Percentiles rank a stretch among this genome's conserved stretches.
phyloP scores from a whole-genome alignment of 2,329 filamentous ascomycete species.

The Fusarium beomiforme region DNA sequence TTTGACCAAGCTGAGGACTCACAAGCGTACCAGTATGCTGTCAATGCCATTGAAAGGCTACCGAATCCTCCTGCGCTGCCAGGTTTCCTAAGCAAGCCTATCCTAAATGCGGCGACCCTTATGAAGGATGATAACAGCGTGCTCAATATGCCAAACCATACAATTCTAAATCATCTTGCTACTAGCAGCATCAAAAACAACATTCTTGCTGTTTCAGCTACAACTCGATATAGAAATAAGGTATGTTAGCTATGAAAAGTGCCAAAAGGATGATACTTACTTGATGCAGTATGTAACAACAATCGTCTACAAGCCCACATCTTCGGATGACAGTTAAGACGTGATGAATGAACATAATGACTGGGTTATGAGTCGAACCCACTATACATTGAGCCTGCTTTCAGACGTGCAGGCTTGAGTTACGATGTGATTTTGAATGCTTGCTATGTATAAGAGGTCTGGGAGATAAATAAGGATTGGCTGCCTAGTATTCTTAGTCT shows the following conservation, averaged over 20 bases:
- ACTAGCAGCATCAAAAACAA: slow-evolving; percentile 99
- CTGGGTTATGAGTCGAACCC: background rate
- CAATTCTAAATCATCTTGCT: slow-evolving; percentile 93
- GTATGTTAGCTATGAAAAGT: slow-evolving; percentile 55
- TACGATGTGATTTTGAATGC: slow-evolving; percentile 22
- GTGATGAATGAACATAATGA: background rate
- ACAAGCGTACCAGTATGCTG: slow-evolving; percentile 77
- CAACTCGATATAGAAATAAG: slow-evolving; percentile 97
- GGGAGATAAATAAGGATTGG: background rate
- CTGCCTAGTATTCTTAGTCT: background rate
- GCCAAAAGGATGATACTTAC: slow-evolving; percentile 16
- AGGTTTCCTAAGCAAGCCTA: slow-evolving; percentile 92
- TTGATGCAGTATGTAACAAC: slow-evolving; percentile 86
- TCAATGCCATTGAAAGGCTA: slow-evolving; percentile 79
- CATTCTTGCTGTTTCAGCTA: slow-evolving; percentile 92
- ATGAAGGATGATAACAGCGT: slow-evolving; percentile 99
- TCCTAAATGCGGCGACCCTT: slow-evolving; percentile 87
- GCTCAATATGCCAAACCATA: slow-evolving; percentile 95
- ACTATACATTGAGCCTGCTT: slow-evolving; percentile 1
- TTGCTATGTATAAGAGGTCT: slow-evolving; percentile 5
- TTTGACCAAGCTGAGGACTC: slow-evolving; percentile 87
- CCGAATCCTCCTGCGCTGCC: slow-evolving; percentile 86
- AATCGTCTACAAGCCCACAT: slow-evolving; percentile 94
- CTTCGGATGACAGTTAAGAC: slow-evolving; percentile 58
- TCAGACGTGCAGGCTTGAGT: background rate